Evolutionary conservation across 2,329 filamentous ascomycete genomes (phyloP).

Genomic region (Sclerotinia trifoliorum): DNA sequence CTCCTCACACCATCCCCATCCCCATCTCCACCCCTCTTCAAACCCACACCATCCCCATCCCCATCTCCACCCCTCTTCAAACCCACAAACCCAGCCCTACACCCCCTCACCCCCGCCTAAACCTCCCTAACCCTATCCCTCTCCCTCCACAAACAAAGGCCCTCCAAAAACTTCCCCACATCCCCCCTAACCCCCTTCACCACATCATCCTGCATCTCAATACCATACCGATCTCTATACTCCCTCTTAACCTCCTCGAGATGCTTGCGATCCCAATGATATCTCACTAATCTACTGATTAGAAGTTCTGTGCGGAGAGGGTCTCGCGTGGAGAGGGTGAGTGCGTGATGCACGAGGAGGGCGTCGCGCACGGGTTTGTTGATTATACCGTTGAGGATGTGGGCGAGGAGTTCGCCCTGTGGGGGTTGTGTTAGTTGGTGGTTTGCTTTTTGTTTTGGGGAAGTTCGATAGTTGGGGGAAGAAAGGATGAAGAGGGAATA

Average conservation of each 20-base stretch:
- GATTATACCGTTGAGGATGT: conserved; percentile 95
- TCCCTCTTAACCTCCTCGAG: conserved; percentile 76
- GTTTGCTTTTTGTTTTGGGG: no score
- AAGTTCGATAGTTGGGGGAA: no score
- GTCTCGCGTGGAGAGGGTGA: conserved; percentile 66
- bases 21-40: no score
- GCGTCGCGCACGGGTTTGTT: conserved; percentile 93
- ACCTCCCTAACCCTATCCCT: conserved; percentile 57
- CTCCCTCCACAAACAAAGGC: conserved; percentile 63
- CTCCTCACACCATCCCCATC: not conserved
- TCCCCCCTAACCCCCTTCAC: conserved; percentile 73
- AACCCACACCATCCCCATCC: not conserved
- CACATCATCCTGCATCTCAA: conserved; percentile 74
- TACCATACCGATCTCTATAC: conserved; percentile 74
- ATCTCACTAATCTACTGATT: conserved; percentile 80
- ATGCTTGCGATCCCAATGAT: conserved; percentile 89
- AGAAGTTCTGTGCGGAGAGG: conserved; percentile 78
- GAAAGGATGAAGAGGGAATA: no score
- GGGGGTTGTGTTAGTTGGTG: not conserved
- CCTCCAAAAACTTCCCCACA: conserved; percentile 73
- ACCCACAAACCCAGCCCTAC: no score
- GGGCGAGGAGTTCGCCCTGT: conserved; percentile 89
- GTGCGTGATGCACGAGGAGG: conserved; percentile 84
- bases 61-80: not conserved
- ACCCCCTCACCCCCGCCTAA: conserved; percentile 30